These are phyloP conservation scores for Lepiota brunneoincarnata DNA, from an alignment of 768 basidiomycete genomes.

Conservation along the genomic window DNA sequence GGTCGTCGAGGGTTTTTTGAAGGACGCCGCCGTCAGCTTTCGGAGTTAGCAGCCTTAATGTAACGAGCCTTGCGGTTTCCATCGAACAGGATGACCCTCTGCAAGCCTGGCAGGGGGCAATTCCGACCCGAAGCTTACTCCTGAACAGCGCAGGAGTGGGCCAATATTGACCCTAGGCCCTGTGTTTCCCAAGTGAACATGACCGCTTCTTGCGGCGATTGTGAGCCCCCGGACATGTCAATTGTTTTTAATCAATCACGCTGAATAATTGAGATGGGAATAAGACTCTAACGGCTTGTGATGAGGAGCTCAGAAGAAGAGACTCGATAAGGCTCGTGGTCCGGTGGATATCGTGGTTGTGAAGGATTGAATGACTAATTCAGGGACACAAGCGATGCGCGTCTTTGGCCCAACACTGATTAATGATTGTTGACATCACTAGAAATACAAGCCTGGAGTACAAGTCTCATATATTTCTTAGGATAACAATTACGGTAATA, in stretches of 20 bases:
- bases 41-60: slow-evolving; percentile 5
- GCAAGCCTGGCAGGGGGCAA: slow-evolving; percentile 6
- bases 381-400: too few species aligned
- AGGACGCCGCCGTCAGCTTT: slow-evolving; percentile 8
- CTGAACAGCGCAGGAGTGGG: slow-evolving; percentile 5
- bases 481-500: too few species aligned
- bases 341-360: neutral
- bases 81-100: neutral
- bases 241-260: neutral
- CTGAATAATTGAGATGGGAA: neutral
- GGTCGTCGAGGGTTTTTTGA: slow-evolving; percentile 8
- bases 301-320: neutral
- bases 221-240: neutral
- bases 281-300: neutral
- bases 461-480: too few species aligned
- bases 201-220: slow-evolving; percentile 2
- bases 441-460: too few species aligned
- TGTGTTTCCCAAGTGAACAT: neutral
- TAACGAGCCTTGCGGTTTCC: neutral
- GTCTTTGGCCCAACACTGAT: too few species aligned
- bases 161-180: neutral
- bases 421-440: too few species aligned
- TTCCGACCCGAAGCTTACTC: neutral
- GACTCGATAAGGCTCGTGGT: neutral
- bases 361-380: neutral